phyloP scores from a whole-genome alignment of 768 basidiomycete species.

The Candolleomyces efflorescens region DNA sequence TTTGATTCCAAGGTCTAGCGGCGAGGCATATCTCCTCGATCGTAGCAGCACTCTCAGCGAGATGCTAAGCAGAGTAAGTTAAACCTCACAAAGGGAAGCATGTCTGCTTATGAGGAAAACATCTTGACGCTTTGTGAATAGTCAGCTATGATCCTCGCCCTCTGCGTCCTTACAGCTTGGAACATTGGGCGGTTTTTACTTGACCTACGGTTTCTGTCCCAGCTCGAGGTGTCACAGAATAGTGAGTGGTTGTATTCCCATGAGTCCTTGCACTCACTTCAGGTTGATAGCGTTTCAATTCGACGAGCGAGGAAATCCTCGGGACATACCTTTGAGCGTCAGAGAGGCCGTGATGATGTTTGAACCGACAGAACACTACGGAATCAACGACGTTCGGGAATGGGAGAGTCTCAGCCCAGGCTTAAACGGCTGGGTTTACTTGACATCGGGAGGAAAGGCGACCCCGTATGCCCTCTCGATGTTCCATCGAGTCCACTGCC shows the following conservation, averaged over 20 bases:
- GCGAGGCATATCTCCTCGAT: too few species aligned
- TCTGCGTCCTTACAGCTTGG: not conserved
- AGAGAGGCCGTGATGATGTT: constrained; percentile 8
- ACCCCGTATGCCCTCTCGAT: constrained; percentile 9
- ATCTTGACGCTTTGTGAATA: not conserved
- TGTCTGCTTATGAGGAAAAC: not conserved
- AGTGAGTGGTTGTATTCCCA: not conserved
- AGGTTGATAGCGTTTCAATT: not conserved
- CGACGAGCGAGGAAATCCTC: constrained; percentile 1
- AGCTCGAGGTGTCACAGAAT: not conserved
- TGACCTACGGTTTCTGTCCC: not conserved
- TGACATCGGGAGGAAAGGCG: constrained; percentile 1
- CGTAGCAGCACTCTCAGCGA: too few species aligned
- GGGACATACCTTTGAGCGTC: constrained; percentile 6
- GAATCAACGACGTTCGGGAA: constrained; percentile 10
- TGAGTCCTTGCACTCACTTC: not conserved
- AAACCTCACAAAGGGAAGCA: not conserved
- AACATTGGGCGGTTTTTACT: not conserved
- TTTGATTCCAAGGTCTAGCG: too few species aligned
- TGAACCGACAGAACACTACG: constrained; percentile 9
- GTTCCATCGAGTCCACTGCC: constrained; percentile 15
- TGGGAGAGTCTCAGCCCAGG: constrained; percentile 12
- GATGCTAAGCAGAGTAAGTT: not conserved
- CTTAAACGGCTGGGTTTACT: constrained; percentile 9
- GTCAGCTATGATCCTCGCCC: not conserved